Percentiles rank a stretch among this genome's conserved stretches.
phyloP scores from a whole-genome alignment of 169 alveolate species.

The Plasmodium berghei region DNA sequence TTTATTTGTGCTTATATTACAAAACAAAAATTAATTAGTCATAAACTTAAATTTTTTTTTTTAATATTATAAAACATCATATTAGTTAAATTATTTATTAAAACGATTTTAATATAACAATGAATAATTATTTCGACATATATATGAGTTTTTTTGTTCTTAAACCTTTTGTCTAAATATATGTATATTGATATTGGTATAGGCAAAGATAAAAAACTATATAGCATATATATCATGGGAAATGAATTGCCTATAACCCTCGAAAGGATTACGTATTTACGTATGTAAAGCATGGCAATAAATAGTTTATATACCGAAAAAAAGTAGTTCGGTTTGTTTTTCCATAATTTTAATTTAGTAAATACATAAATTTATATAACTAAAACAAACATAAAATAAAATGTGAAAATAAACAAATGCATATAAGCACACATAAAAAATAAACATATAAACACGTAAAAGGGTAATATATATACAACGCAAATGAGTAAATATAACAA shows the following conservation, averaged over 20 bases:
- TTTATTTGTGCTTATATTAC: too few relatives aligned
- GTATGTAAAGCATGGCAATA: background rate
- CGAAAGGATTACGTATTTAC: background rate
- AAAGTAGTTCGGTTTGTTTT: conserved; percentile 8
- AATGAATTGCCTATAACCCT: too few relatives aligned
- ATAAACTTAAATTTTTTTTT: too few relatives aligned
- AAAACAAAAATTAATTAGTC: too few relatives aligned
- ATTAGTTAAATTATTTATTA: too few relatives aligned
- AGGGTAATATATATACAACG: background rate
- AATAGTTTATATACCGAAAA: background rate
- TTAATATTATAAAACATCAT: too few relatives aligned
- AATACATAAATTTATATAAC: conserved; percentile 14
- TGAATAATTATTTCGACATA: background rate
- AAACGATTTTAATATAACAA: background rate
- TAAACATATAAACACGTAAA: conserved; percentile 1
- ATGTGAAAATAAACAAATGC: conserved; percentile 33
- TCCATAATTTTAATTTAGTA: conserved; percentile 20
- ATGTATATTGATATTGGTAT: background rate
- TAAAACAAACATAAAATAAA: conserved; percentile 55
- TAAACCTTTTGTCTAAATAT: background rate
- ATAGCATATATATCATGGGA: too few relatives aligned
- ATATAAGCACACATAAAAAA: conserved; percentile 41
- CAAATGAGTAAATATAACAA: background rate
- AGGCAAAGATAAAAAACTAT: too few relatives aligned
- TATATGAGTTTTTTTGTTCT: background rate